Percentiles rank a stretch among this genome's conserved stretches.
Evolutionary conservation across 1,284 basidiomycete species (phyloP).

Genomic region (Chalciporus sp.): DNA sequence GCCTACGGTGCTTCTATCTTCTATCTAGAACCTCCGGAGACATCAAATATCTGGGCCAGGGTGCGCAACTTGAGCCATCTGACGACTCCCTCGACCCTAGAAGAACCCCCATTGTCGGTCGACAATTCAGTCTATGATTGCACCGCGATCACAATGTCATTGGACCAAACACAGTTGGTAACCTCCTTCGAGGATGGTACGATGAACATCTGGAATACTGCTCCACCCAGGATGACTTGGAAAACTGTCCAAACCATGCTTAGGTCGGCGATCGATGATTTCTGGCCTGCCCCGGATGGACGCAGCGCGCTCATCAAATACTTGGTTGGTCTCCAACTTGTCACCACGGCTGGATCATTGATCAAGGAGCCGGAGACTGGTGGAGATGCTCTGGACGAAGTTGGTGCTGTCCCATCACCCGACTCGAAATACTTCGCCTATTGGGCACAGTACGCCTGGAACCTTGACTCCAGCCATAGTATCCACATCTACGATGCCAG

Average conservation of each 20-base stretch:
- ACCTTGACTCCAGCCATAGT: constrained; percentile 16
- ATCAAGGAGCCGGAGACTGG: constrained; percentile 21
- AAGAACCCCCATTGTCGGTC: constrained; percentile 15
- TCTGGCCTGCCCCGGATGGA: constrained; percentile 19
- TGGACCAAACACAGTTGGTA: constrained; percentile 10
- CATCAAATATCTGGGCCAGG: constrained; percentile 10
- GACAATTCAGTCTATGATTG: not conserved
- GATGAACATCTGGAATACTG: constrained; percentile 19
- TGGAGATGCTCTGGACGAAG: constrained; percentile 11
- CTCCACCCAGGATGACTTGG: constrained; percentile 8
- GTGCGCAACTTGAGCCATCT: constrained; percentile 6
- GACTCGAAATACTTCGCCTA: constrained; percentile 26
- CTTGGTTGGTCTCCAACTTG: constrained; percentile 13
- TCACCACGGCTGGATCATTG: constrained; percentile 3
- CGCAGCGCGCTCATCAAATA: constrained; percentile 15
- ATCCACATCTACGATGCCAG: constrained; percentile 21
- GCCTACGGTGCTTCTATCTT: constrained; percentile 3
- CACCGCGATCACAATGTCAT: constrained; percentile 14
- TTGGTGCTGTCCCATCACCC: constrained; percentile 16
- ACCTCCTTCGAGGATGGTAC: constrained; percentile 10
- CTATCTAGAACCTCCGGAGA: constrained; percentile 4
- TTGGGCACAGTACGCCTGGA: constrained; percentile 25
- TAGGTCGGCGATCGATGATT: constrained; percentile 1
- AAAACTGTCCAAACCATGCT: constrained; percentile 4
- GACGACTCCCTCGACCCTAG: constrained; percentile 1